A percentile compares a stretch with the other conserved stretches of the same genome.
Evolutionary conservation across 768 basidiomycete genomes (phyloP).

Genomic region (Psilocybe azurescens): DNA sequence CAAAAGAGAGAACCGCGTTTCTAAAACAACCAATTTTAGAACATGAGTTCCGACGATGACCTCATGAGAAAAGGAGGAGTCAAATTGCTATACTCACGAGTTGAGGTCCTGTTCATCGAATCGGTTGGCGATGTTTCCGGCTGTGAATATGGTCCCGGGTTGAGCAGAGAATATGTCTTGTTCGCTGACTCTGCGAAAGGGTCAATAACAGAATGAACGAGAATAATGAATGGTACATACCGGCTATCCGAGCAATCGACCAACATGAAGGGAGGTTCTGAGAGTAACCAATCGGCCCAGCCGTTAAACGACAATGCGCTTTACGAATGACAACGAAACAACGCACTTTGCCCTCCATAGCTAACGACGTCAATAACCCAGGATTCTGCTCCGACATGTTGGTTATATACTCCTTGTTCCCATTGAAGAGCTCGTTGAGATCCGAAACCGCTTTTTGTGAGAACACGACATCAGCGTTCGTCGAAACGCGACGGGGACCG

Average conservation of each 20-base stretch:
- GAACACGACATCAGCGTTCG: constrained; percentile 8
- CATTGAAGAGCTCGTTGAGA: constrained; percentile 24
- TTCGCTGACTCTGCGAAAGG: constrained; percentile 30
- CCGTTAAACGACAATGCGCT: too few species aligned
- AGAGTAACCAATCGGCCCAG: too few species aligned
- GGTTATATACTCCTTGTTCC: constrained; percentile 28
- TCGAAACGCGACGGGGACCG: neutral
- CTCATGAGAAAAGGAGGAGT: neutral
- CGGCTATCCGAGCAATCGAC: constrained; percentile 37
- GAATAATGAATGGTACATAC: constrained; percentile 6
- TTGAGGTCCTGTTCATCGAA: constrained; percentile 34
- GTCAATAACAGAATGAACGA: neutral
- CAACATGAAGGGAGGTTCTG: constrained; percentile 38
- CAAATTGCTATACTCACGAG: constrained; percentile 25
- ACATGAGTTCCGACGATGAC: neutral
- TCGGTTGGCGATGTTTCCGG: constrained; percentile 38
- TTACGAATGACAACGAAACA: too few species aligned
- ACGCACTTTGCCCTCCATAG: too few species aligned
- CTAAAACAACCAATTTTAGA: constrained; percentile 12
- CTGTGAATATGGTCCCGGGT: constrained; percentile 38
- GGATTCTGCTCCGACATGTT: constrained; percentile 20
- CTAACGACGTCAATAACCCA: too few species aligned
- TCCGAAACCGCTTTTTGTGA: constrained; percentile 8
- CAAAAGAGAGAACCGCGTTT: constrained; percentile 34
- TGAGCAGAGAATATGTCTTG: constrained; percentile 33